Evolutionary conservation across 805 yeast species (phyloP).

Genomic region (Saccharomycopsis sp.): DNA sequence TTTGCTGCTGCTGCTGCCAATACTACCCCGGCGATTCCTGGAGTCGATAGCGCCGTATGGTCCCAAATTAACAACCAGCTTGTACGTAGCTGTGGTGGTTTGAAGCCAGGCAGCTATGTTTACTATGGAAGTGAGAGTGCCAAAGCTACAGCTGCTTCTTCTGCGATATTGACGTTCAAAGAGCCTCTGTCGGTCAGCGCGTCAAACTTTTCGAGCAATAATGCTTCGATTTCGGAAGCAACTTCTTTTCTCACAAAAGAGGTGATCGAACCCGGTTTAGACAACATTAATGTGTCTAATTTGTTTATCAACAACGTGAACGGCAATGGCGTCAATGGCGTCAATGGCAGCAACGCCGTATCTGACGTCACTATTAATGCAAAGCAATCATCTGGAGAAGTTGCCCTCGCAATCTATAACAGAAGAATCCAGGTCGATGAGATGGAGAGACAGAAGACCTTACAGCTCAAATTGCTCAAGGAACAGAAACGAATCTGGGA

Average conservation of each 20-base stretch:
- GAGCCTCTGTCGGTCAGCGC: background rate
- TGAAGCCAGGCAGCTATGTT: background rate
- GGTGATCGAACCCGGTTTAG: background rate
- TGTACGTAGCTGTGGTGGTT: background rate
- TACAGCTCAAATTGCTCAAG: slow-evolving; percentile 5
- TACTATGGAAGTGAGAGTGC: background rate
- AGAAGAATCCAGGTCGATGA: slow-evolving; percentile 12
- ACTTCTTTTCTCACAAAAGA: background rate
- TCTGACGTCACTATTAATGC: background rate
- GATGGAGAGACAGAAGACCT: background rate
- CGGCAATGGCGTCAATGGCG: background rate
- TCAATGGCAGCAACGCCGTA: background rate
- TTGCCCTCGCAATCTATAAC: slow-evolving; percentile 12
- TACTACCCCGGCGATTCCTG: background rate
- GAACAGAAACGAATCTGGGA: slow-evolving; percentile 3
- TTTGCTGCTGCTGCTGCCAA: background rate
- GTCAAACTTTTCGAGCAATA: background rate
- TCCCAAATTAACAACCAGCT: background rate
- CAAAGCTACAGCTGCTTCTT: background rate
- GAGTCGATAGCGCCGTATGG: background rate
- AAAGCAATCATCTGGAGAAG: slow-evolving; percentile 3
- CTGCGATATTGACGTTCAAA: background rate
- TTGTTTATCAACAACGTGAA: background rate
- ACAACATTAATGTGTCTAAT: background rate
- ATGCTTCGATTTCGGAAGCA: background rate